Evolutionary conservation across 352 stramenopile genomes (phyloP), one percentile per base, ranked within the genome.

Genomic region (Paralagenidium karlingii): DNA sequence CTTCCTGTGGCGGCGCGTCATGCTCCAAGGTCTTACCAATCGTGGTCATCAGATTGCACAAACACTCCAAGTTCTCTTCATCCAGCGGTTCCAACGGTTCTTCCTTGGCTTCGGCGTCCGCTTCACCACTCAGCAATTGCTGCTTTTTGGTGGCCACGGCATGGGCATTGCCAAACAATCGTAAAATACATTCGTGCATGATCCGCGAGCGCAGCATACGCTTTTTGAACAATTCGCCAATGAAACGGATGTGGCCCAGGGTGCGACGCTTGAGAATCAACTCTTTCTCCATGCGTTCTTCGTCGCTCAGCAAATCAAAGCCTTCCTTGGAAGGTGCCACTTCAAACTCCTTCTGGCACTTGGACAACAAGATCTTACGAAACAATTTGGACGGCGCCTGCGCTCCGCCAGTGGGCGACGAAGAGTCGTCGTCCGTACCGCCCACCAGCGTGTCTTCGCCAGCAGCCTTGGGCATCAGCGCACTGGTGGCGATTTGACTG

Each of bases 181-280:
- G 71, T 28, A 62, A 49, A 15, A 97, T 63, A 45, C 88, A 96
- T 45, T 85, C 73, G 56, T 96, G 74, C 80, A 98, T 96, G 58
- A 97, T 94, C 37, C 90, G 84, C 24, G 91, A 81, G 51, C 85
- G 96, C 38, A 98, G 81, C 53, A 98, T 81, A 45, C 88, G 84
- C 43, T 93, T 66, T 58, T 96, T 96, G 65, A 96, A 98, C 3
- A 98, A 59, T 63, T 98, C 94, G 19, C 94, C 94, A 28, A 98
- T 90, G 51, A 98, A 98, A 20, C 90, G 78, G 61, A 97, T 97
- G 54, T 97, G 89, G 15, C 92, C 89, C 8, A 97, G 45, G 28
- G 69, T 79, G 26, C 58, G 63, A 25, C 75, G 73, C 59, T 92
- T 92, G 18, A 88, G 57, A 26, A 89, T 49, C 24, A 89, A 55